Evolutionary conservation across 139 green algal species (phyloP).

Genomic region (Trebouxia sp.): DNA sequence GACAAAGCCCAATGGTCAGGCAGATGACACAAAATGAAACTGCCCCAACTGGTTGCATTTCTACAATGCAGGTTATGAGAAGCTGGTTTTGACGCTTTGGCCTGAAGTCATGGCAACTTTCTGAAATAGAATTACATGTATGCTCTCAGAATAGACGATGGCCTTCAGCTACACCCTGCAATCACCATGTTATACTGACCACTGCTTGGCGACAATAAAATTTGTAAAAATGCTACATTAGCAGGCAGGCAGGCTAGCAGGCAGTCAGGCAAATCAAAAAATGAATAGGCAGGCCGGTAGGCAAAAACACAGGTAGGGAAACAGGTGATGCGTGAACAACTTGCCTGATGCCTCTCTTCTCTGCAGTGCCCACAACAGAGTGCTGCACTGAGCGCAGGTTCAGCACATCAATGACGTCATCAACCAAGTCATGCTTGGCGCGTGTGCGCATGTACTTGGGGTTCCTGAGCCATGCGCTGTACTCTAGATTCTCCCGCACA

Average conservation of each 20-base stretch:
- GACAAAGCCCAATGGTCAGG: background rate
- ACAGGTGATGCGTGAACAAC: background rate
- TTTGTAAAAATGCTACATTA: too few species aligned
- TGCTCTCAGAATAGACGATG: too few species aligned
- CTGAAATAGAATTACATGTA: too few species aligned
- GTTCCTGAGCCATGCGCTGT: conserved; percentile 47
- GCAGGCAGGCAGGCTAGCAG: background rate
- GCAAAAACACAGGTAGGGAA: background rate
- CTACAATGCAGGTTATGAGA: too few species aligned
- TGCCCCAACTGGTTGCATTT: too few species aligned
- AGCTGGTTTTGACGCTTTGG: too few species aligned
- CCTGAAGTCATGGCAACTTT: too few species aligned
- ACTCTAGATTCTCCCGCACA: conserved; percentile 75
- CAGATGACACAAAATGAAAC: background rate
- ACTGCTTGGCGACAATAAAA: too few species aligned
- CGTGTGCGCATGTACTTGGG: conserved; percentile 24
- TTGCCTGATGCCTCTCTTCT: conserved; percentile 55
- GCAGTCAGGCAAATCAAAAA: background rate
- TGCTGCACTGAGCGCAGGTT: conserved; percentile 46
- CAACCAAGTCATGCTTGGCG: conserved; percentile 42
- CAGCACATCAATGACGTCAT: conserved; percentile 42
- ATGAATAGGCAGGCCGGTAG: background rate
- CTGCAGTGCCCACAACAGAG: conserved; percentile 56
- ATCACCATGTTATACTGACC: too few species aligned
- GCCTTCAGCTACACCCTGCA: too few species aligned